phyloP scores from a whole-genome alignment of 257 asterid species.

The Prunella vulgaris region DNA sequence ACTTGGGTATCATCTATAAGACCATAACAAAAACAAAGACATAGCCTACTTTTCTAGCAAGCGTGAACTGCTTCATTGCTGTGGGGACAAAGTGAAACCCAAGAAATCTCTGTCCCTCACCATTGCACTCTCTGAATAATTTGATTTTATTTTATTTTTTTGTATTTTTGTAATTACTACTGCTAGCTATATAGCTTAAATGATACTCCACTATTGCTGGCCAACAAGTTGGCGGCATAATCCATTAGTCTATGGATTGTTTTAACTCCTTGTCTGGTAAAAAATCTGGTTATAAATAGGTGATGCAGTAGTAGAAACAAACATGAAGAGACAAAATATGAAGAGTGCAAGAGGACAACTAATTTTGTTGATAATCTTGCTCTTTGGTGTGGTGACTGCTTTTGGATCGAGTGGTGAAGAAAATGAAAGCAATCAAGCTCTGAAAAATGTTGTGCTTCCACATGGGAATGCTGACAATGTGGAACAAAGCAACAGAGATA shows the following conservation, averaged over 20 bases:
- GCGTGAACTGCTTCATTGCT: conserved; percentile 15
- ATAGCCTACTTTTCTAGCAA: conserved; percentile 17
- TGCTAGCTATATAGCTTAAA: not conserved
- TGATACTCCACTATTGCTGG: not conserved
- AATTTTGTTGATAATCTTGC: conserved; percentile 8
- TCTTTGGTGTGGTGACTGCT: conserved; percentile 17
- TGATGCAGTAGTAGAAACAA: not conserved
- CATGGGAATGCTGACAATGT: not conserved
- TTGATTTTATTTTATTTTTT: not conserved
- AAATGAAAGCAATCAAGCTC: not conserved
- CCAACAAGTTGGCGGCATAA: not conserved
- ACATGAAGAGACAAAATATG: not conserved
- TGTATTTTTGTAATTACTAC: not conserved
- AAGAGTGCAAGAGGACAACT: not conserved
- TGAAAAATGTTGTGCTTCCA: no score
- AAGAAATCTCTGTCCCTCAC: conserved; percentile 26
- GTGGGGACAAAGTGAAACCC: conserved; percentile 32
- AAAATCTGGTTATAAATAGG: conserved; percentile 27
- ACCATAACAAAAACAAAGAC: not conserved
- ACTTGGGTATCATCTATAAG: not conserved
- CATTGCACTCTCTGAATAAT: not conserved
- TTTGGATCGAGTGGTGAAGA: conserved; percentile 22
- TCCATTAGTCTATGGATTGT: not conserved
- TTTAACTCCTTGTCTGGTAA: not conserved
- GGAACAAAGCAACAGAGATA: not conserved